Evolutionary conservation across 768 basidiomycete genomes (phyloP).

Genomic region (Leccinum aurantiacum): DNA sequence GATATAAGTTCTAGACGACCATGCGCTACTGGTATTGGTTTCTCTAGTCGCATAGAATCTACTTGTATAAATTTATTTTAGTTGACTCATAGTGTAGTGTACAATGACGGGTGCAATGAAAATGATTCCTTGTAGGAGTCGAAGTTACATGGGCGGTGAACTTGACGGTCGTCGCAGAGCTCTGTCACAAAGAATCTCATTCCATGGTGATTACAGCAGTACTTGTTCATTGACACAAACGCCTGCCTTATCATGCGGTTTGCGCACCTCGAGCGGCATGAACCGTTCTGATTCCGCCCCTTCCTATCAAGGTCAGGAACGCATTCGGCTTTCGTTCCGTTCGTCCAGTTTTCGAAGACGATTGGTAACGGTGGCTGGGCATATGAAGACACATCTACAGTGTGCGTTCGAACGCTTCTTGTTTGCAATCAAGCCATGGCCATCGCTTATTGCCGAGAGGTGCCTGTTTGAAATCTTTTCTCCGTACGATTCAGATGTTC

Average conservation of each 20-base stretch:
- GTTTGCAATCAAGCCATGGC: neutral
- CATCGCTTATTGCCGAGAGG: neutral
- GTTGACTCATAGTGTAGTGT: neutral
- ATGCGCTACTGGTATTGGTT: neutral
- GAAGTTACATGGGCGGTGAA: neutral
- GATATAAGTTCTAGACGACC: slow-evolving; percentile 28
- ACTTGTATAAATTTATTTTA: neutral
- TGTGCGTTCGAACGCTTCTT: neutral
- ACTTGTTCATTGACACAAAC: too few species aligned
- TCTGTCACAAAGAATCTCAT: too few species aligned
- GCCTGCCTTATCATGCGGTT: too few species aligned
- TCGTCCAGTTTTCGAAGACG: neutral
- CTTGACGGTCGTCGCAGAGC: too few species aligned
- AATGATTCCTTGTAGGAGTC: neutral
- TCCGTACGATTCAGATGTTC: too few species aligned
- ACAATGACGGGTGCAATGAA: neutral
- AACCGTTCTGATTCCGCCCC: neutral
- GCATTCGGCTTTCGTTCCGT: neutral
- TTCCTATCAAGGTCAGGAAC: neutral
- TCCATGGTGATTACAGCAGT: too few species aligned
- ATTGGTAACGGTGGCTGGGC: neutral
- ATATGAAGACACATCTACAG: too few species aligned
- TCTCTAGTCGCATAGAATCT: neutral
- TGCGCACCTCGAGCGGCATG: too few species aligned
- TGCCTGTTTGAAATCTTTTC: too few species aligned